Conservation (phyloP, 257 asterid genomes). For the Datura wrightii region DNA sequence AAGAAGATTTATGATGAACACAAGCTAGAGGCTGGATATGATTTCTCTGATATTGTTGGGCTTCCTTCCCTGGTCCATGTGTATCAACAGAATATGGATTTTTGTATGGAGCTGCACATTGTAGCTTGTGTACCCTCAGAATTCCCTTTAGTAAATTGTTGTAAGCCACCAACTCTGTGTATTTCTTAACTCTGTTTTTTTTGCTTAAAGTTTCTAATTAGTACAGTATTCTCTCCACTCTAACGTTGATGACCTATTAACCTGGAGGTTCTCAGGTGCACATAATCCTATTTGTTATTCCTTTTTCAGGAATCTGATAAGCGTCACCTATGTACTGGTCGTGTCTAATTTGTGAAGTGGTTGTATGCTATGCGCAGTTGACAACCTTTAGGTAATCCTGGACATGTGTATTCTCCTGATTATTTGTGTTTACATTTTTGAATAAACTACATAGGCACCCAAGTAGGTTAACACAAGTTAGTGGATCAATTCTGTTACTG, state of each 20-base stretch:
- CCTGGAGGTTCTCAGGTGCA: conserved; percentile 25
- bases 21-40: conserved; percentile 22
- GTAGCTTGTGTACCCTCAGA: conserved; percentile 12
- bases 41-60: conserved; percentile 10
- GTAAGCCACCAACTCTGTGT: neutral
- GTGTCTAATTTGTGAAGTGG: neutral
- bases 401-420: neutral
- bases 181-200: neutral
- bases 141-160: neutral
- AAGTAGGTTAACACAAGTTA: neutral
- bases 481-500: conserved; percentile 3
- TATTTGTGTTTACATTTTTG: neutral
- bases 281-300: conserved; percentile 18
- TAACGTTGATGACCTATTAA: neutral
- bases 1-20: conserved; percentile 27
- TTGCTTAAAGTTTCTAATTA: neutral
- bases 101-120: neutral
- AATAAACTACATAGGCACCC: conserved; percentile 10
- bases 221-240: neutral
- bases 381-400: conserved; percentile 17
- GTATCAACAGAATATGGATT: neutral
- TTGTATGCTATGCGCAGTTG: neutral
- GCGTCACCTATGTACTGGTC: neutral
- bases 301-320: conserved; percentile 22
- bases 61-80: conserved; percentile 21